Base-by-base conservation (phyloP, 805 yeast genomes). In the Candida sanyiensis region DNA sequence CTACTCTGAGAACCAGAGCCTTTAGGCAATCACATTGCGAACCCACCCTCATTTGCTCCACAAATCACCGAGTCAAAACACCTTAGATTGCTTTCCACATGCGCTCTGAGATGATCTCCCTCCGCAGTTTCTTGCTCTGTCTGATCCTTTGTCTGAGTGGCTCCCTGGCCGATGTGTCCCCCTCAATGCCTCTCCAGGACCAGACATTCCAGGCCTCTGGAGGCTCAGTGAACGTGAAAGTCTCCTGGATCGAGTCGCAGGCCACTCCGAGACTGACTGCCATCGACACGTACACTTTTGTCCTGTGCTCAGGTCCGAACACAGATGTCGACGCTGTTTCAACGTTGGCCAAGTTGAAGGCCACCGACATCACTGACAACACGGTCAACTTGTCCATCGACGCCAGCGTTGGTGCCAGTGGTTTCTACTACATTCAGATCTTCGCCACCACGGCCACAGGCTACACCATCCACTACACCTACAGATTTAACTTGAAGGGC, bases 361-460 rank as follows among this genome's bases (percentile, higher is more conserved):
- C 66, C 2, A 24, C 54, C 5, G 51, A 58, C 10, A 38, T 74
- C 2, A 43, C 59, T 12, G 62, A 51, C 23, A 49, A 53, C 36
- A 39, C 57, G 3, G 58, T 72, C 50, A 55, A 66, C 1, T 74
- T 78, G 1, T 30, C 58, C 0, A 52, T 80, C 36, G 63, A 65
- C 9, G 59, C 75, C 3, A 39, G 63, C 18, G 52, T 53, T 9
- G 81, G 75, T 26, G 76, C 77, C 3, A 58, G 70, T 52, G 98
- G 98, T 22, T 60, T 61, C 43, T 90, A 74, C 61, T 85, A 65
- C 58, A 58, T 90, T 47, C 97, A 90, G 64, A 57, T 88, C 23
- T 73, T 69, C 45, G 74, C 86, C 1, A 40, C 48, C 9, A 41
- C 57, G 2, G 44, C 57, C 7, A 49, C 52, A 6, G 75, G 73